Base-by-base conservation (phyloP, 129 eudicot species). In the Lonicera japonica region DNA sequence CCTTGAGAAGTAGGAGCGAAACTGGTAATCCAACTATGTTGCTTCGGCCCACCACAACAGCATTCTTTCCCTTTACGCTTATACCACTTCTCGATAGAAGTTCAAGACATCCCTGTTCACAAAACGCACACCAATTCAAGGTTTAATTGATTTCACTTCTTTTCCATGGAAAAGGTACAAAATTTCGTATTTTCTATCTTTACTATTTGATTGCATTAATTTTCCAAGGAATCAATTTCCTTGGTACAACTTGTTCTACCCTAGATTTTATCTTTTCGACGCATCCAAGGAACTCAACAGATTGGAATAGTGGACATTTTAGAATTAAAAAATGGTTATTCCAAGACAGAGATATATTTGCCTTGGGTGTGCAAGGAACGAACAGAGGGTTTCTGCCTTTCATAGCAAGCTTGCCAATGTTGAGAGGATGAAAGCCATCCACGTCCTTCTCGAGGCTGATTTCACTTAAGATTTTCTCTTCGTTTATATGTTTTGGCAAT, bases 341-440 rank as follows among this genome's bases (percentile, higher is more conserved):
- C 6, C 2, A 29, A 29, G 36, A 29, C 2, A 29, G 2, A 29
- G 36, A 29, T 29, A 29, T 1, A 29, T 29, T 74, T 75, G 76
- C 98, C 96, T 88, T 94, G 54, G 99, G 99, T 56, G 99, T 94
- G 87, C 99, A 94, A 67, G 99, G 99, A 70, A 78, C 81, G 69
- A 80, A 94, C 38, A 94, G 77, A 15, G 99, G 99, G 38, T 88
- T 87, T 79, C 99, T 81, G 80, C 96, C 99, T 81, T 94, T 94
- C 99, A 94, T 94, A 36, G 99, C 96, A 70, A 94, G 88, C 70
- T 94, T 94, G 34, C 99, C 99, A 56, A 94, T 94, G 80, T 94
- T 94, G 63, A 94, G 78, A 70, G 99, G 99, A 74, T 94, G 99
- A 74, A 94, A 94, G 18, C 99, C 99, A 81, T 94, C 99, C 0